Base-by-base conservation (phyloP, 164 flowering plant genomes). In the Cinnamomum micranthum region DNA sequence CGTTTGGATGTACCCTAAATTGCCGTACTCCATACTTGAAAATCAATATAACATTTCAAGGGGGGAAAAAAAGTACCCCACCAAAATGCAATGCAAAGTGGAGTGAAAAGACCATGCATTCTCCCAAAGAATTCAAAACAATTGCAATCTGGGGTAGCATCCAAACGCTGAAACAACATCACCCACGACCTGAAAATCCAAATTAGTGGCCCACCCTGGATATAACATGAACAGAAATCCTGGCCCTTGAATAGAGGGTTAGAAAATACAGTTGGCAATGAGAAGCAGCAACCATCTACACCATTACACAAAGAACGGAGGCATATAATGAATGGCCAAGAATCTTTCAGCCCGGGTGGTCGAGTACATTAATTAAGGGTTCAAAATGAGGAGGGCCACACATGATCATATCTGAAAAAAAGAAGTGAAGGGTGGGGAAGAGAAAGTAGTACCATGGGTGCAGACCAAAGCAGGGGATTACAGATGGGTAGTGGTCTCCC, bases 391-490 rank as follows among this genome's bases (percentile, higher is more conserved):
- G 11, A 0, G 47, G 47, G 47, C 47, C 47, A 41, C 47, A 41
- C 47, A 9, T 41, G 47, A 41, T 41, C 47, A 9, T 41, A 12
- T 17, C 20, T 55, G 60, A 20, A 71, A 25, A 71, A 13, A 6
- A 73, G 64, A 59, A 27, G 33, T 31, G 33, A 52, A 11, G 41
- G 17, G 1, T 35, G 3, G 4, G 68, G 9, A n/a, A 24, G n/a
- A 69, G 28, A 60, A 35, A 25, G 10, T 35, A 31, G 50, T 41
- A 88, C 97, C 97, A 92, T 4, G 97, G 98, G 77, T 96, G 99
- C 73, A 94, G 85, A 10, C 99, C 99, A 69, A 94, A 96, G 86
- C 84, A 82, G 4, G 99, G 99, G 72, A 94, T 69, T 4, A 91
- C 77, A 73, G 84, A 84, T 65, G 91, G 90, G 74, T 89, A 82